These are phyloP conservation scores for Penicillium antarcticum DNA, from an alignment of 495 filamentous ascomycete genomes.

Conservation along the genomic window DNA sequence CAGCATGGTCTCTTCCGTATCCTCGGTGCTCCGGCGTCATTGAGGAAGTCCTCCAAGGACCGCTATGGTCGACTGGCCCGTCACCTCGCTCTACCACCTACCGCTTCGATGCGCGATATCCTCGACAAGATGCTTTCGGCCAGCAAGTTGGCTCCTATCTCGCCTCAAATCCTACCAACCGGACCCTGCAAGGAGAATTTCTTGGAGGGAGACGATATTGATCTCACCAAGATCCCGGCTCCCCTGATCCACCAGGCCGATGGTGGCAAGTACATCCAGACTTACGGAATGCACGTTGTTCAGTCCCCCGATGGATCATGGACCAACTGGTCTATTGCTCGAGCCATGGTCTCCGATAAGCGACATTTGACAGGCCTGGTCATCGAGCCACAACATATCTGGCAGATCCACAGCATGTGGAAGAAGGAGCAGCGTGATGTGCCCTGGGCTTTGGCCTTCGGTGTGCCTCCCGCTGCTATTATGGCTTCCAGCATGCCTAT, in stretches of 20 bases:
- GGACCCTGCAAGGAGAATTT: constrained; percentile 37
- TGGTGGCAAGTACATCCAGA: constrained; percentile 41
- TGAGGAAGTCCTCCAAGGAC: constrained; percentile 21
- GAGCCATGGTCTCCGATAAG: constrained; percentile 36
- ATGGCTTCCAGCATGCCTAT: constrained; percentile 41
- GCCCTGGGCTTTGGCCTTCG: constrained; percentile 36
- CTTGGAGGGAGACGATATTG: constrained; percentile 29
- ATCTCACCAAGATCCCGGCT: constrained; percentile 31
- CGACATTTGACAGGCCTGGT: constrained; percentile 29
- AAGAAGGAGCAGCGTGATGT: constrained; percentile 32
- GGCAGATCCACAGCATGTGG: constrained; percentile 37
- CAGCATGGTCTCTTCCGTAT: constrained; percentile 37
- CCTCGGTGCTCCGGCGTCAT: constrained; percentile 30
- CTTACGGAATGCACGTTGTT: constrained; percentile 37
- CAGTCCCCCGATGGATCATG: constrained; percentile 35
- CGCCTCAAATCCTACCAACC: constrained; percentile 17
- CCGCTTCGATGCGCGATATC: constrained; percentile 26
- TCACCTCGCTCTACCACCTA: constrained; percentile 29
- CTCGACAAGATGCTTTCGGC: constrained; percentile 29
- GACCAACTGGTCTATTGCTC: constrained; percentile 44
- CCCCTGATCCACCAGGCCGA: constrained; percentile 33
- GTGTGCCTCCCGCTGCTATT: constrained; percentile 38
- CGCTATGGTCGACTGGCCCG: constrained; percentile 34
- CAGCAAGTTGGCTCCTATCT: constrained; percentile 20
- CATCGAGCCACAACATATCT: constrained; percentile 30